These are phyloP conservation scores for Westerdykella sp. DNA, from an alignment of 2,329 filamentous ascomycete species.

Conservation along the genomic window DNA sequence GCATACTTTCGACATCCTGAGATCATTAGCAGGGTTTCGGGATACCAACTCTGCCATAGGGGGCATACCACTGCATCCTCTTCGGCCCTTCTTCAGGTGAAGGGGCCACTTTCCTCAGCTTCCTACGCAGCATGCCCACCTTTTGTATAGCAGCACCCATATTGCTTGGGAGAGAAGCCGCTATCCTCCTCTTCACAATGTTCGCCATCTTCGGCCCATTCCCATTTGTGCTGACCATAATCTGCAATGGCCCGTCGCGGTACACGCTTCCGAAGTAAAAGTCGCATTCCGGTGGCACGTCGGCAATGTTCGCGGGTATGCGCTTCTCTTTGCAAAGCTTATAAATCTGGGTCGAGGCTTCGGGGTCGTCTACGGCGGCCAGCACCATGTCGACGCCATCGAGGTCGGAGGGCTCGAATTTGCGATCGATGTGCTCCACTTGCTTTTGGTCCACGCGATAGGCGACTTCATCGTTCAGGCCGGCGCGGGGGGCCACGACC, in stretches of 20 bases:
- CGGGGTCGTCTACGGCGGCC: constrained; percentile 87
- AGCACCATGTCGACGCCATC: constrained; percentile 80
- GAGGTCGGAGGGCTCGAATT: constrained; percentile 82
- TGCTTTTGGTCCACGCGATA: constrained; percentile 70
- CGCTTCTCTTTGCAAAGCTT: constrained; percentile 80
- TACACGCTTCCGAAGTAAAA: constrained; percentile 98
- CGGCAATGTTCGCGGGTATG: constrained; percentile 90
- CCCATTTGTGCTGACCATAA: constrained; percentile 98
- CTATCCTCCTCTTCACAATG: constrained; percentile 77
- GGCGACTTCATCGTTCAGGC: constrained; percentile 83
- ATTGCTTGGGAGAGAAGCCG: constrained; percentile 65
- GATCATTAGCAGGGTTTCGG: constrained; percentile 22
- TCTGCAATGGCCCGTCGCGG: constrained; percentile 87
- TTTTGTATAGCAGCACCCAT: constrained; percentile 80
- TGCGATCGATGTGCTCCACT: constrained; percentile 72
- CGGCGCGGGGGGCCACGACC: constrained; percentile 70
- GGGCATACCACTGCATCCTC: constrained; percentile 73
- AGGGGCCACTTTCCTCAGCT: constrained; percentile 72
- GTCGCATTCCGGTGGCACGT: constrained; percentile 93
- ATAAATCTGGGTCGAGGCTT: constrained; percentile 85
- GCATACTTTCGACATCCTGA: constrained; percentile 86
- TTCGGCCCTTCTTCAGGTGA: constrained; percentile 67
- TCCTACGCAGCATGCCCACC: constrained; percentile 72
- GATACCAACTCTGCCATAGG: neutral
- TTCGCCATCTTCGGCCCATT: constrained; percentile 89